These are phyloP conservation scores for Handroanthus guayacan DNA, from an alignment of 257 asterid genomes.

Conservation along the genomic window DNA sequence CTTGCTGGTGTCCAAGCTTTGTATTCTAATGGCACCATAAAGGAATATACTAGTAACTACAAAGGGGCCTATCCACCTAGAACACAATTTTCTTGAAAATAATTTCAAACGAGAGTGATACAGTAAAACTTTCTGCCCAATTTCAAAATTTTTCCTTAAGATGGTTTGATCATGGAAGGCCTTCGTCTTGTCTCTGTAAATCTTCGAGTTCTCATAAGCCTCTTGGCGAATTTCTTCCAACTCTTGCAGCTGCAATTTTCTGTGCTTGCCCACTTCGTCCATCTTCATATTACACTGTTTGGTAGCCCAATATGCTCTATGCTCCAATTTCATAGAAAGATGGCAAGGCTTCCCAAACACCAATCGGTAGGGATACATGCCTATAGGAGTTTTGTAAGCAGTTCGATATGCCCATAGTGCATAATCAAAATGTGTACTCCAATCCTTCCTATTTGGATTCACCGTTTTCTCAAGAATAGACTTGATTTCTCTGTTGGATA, in stretches of 20 bases:
- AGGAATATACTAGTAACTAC: not conserved
- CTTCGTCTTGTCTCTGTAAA: not conserved
- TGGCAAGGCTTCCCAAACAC: not conserved
- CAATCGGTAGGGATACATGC: constrained; percentile 9
- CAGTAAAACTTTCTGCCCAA: not conserved
- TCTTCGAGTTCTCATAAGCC: not conserved
- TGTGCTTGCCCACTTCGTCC: not conserved
- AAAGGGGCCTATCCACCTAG: not conserved
- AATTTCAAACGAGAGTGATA: not conserved
- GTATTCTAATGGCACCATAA: not conserved
- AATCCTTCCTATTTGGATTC: not conserved
- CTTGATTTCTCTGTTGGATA: constrained; percentile 14
- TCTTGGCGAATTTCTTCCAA: not conserved
- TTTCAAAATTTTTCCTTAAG: not conserved
- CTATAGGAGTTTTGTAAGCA: constrained; percentile 7
- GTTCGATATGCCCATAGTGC: constrained; percentile 12
- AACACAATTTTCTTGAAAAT: too few relatives aligned
- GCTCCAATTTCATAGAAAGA: not conserved
- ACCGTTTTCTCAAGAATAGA: not conserved
- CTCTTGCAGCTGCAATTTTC: constrained; percentile 1
- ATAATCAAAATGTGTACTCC: not conserved
- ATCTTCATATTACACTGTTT: not conserved
- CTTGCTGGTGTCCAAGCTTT: not conserved
- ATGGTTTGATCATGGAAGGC: not conserved
- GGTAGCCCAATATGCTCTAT: constrained; percentile 4